phyloP scores from a whole-genome alignment of 2,329 filamentous ascomycete species.

The Beauveria pseudobassiana region DNA sequence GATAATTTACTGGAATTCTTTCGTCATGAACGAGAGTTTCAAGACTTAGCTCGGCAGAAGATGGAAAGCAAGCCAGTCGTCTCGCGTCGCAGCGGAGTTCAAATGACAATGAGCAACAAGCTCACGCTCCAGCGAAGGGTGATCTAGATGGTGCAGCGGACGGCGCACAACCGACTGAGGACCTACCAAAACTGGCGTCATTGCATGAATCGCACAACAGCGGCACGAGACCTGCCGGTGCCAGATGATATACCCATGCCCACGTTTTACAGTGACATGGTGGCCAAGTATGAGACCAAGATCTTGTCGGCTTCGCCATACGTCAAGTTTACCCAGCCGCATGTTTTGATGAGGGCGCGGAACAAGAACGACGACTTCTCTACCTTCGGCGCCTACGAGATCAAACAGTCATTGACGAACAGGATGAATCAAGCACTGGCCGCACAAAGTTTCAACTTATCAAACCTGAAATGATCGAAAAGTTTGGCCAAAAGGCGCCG shows the following conservation, averaged over 20 bases:
- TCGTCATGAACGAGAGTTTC: slow-evolving; percentile 34
- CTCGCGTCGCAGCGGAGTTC: slow-evolving; percentile 25
- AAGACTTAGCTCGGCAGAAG: slow-evolving; percentile 25
- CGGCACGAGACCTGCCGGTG: slow-evolving; percentile 45
- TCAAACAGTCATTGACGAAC: slow-evolving; percentile 56
- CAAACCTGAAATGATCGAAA: slow-evolving; percentile 89
- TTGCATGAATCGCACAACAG: slow-evolving; percentile 38
- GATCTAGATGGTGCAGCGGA: slow-evolving; percentile 22
- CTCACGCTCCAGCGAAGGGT: slow-evolving; percentile 25
- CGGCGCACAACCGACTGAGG: slow-evolving; percentile 17
- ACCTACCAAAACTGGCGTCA: slow-evolving; percentile 23
- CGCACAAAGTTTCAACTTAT: slow-evolving; percentile 80
- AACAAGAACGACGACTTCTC: slow-evolving; percentile 77
- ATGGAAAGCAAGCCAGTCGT: slow-evolving; percentile 20
- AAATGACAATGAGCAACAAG: slow-evolving; percentile 29
- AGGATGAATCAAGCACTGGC: slow-evolving; percentile 51
- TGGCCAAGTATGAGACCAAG: slow-evolving; percentile 86
- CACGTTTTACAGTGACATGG: slow-evolving; percentile 91
- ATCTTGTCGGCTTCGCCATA: slow-evolving; percentile 93
- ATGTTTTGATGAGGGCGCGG: slow-evolving; percentile 87
- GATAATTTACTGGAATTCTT: slow-evolving; percentile 39
- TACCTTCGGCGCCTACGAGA: slow-evolving; percentile 79
- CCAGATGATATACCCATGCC: slow-evolving; percentile 78
- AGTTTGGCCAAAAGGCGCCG: slow-evolving; percentile 70
- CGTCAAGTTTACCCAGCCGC: slow-evolving; percentile 90